Evolutionary conservation across 305 asterid genomes (phyloP), one percentile per base, ranked within the genome.

Genomic region (Euphrasia arctica): DNA sequence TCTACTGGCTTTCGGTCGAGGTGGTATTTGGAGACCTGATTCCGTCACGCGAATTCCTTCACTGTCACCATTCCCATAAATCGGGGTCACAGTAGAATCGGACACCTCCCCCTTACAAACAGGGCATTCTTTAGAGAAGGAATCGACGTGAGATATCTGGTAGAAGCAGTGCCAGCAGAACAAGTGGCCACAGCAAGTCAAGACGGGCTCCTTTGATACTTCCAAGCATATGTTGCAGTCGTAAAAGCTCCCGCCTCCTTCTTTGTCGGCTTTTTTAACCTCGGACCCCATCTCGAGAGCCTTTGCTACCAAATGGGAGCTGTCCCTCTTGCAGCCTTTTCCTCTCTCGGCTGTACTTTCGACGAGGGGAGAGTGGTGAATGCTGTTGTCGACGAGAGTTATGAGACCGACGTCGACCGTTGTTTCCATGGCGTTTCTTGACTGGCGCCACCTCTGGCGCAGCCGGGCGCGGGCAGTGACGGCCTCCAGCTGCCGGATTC

Each of bases 101-200:
- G 91, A 72, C 4, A 92, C 97, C 80, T 92, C 95, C 60, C 98
- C 98, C 63, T 85, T 75, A 64, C 98, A 92, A 56, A 84, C 89
- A 0, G 98, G 97, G 71, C 97, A 90, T 54, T 87, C 97, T 69
- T 88, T 93, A 1, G 82, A 65, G 34, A 79, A 65, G 7, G 95
- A 88, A 86, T 90, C 85, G n/a, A 82, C 72, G 60, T 80, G 70
- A 1, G 95, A 80, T 52, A 90, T 82, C 76, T 86, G 85, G 67
- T 69, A 93, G 74, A 93, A 93, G 76, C 97, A 93, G 1, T 87
- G 73, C 98, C 98, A 93, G 67, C 98, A 93, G 65, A 81, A 93
- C 78, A 93, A 67, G 74, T 93, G 98, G 18, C 97, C 97, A 5
- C 98, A 93, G 57, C 87, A 78, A 15, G 97, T 93, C 79, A 93